phyloP scores from a whole-genome alignment of 805 yeast genomes.

The Zygosaccharomyces kombuchaensis region DNA sequence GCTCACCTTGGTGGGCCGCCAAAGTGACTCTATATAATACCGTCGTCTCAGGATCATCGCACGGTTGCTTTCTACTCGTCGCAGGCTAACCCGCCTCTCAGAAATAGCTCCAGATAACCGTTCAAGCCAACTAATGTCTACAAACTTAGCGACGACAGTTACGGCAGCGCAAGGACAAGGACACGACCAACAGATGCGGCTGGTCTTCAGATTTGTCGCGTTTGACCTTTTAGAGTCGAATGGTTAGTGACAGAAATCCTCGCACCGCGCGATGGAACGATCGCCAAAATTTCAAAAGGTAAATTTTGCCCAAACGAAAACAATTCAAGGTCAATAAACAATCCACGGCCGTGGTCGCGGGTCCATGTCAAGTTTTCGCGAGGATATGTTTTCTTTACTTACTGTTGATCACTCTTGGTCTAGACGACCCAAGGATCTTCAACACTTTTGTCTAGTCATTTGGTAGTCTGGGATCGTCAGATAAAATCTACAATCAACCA shows the following conservation, averaged over 20 bases:
- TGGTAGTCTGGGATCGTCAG: background rate
- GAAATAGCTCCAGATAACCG: background rate
- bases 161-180: too few relatives aligned
- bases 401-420: background rate
- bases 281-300: background rate
- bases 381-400: background rate
- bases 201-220: constrained; percentile 3
- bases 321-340: background rate
- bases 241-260: background rate
- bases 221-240: constrained; percentile 2
- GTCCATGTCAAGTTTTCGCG: background rate
- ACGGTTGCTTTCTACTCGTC: background rate
- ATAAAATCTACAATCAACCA: background rate
- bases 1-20: constrained; percentile 67
- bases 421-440: background rate
- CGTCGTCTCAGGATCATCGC: background rate
- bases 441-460: background rate
- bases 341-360: background rate
- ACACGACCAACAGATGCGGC: background rate
- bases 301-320: background rate
- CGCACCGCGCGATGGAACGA: background rate
- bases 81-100: too few relatives aligned
- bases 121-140: background rate
- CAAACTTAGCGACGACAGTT: background rate
- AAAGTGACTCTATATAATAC: constrained; percentile 51